Conservation (phyloP, 352 stramenopile species). For the Phytophthora kernoviae region DNA sequence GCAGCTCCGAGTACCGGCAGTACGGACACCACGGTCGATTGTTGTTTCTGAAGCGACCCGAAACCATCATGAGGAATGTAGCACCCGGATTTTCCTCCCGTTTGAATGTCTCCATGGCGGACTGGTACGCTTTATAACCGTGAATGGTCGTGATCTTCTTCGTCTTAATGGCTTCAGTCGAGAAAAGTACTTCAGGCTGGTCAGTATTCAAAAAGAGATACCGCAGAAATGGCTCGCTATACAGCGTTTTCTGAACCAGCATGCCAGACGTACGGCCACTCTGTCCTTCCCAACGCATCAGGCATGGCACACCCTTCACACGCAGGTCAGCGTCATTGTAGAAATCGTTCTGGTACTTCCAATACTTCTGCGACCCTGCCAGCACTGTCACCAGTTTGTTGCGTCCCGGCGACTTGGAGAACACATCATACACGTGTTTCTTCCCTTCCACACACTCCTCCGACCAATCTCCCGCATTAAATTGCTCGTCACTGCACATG, state of each 20-base stretch:
- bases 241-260: constrained; percentile 40
- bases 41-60: constrained; percentile 63
- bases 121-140: constrained; percentile 38
- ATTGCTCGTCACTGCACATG: constrained; percentile 65
- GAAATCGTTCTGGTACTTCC: constrained; percentile 51
- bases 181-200: constrained; percentile 30
- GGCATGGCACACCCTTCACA: constrained; percentile 43
- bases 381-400: constrained; percentile 69
- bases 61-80: constrained; percentile 79
- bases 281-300: constrained; percentile 48
- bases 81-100: constrained; percentile 33
- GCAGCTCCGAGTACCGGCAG: constrained; percentile 77
- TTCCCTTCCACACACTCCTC: constrained; percentile 48
- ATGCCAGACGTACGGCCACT: constrained; percentile 42
- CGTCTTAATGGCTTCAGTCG: constrained; percentile 22
- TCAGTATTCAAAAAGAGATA: constrained; percentile 53
- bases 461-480: constrained; percentile 59
- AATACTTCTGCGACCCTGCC: constrained; percentile 50
- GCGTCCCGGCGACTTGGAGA: constrained; percentile 50
- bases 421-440: constrained; percentile 62
- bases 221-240: constrained; percentile 47
- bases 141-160: constrained; percentile 44
- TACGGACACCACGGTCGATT: constrained; percentile 84
- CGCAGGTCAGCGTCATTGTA: constrained; percentile 46
- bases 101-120: constrained; percentile 40